Conservation (phyloP, 768 basidiomycete species). For the Phylloporus rhodoxanthus region DNA sequence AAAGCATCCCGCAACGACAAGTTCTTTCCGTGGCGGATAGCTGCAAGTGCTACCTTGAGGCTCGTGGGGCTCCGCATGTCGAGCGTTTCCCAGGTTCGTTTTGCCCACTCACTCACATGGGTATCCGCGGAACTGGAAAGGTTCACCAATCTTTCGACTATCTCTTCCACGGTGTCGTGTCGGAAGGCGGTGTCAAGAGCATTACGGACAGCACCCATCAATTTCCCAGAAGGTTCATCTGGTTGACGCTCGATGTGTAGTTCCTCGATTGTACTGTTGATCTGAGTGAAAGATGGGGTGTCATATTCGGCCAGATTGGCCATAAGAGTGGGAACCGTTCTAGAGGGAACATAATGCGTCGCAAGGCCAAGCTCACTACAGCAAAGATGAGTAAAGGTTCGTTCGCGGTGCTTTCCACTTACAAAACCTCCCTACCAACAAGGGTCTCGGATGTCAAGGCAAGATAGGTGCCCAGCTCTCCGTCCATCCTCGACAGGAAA, state of each 20-base stretch:
- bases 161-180: conserved; percentile 63
- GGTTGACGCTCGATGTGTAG: conserved; percentile 51
- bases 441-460: conserved; percentile 74
- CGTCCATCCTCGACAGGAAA: conserved; percentile 87
- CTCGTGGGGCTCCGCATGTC: conserved; percentile 83
- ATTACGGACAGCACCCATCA: conserved; percentile 58
- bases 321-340: conserved; percentile 65
- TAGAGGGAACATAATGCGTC: conserved; percentile 85
- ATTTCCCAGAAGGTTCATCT: conserved; percentile 45
- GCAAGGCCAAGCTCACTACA: conserved; percentile 85
- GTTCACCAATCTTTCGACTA: conserved; percentile 50
- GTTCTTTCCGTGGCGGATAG: conserved; percentile 64
- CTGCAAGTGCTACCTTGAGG: conserved; percentile 80
- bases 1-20: conserved; percentile 61
- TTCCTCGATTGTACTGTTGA: conserved; percentile 69
- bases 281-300: conserved; percentile 37
- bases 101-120: conserved; percentile 67
- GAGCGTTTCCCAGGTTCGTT: conserved; percentile 56
- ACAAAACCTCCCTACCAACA: conserved; percentile 82
- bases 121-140: conserved; percentile 36
- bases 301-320: conserved; percentile 51
- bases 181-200: conserved; percentile 81
- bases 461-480: conserved; percentile 90
- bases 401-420: conserved; percentile 30
- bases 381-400: conserved; percentile 8